These are phyloP conservation scores for Benincasa hispida DNA, from an alignment of 306 rosid genomes.

Conservation along the genomic window DNA sequence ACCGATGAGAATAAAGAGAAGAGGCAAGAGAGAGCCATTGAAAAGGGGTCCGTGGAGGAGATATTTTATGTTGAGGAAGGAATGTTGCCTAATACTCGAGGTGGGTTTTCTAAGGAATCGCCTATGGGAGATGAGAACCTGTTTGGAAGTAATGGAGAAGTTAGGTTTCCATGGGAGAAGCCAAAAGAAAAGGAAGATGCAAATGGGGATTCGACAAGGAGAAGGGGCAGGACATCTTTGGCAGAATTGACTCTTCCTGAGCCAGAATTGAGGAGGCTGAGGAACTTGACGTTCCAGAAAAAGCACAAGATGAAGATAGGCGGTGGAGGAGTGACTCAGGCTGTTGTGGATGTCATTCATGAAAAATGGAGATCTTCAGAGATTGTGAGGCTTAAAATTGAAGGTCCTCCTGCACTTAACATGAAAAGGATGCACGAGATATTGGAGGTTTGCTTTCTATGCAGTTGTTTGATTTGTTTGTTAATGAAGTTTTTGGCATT, in stretches of 20 bases:
- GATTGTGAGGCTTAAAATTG: constrained; percentile 79
- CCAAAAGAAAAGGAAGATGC: constrained; percentile 32
- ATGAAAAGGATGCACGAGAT: constrained; percentile 96
- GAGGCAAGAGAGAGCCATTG: constrained; percentile 30
- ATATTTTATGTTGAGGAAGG: constrained; percentile 81
- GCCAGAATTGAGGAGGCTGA: constrained; percentile 78
- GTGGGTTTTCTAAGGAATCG: constrained; percentile 64
- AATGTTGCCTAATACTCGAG: constrained; percentile 64
- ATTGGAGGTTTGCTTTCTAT: constrained; percentile 60
- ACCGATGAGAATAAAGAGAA: constrained; percentile 27
- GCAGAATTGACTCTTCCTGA: constrained; percentile 93
- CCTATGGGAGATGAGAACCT: constrained; percentile 45
- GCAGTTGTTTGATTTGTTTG: constrained; percentile 5
- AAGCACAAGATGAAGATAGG: constrained; percentile 91
- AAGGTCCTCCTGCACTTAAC: constrained; percentile 88
- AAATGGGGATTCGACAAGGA: constrained; percentile 19
- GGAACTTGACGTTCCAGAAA: constrained; percentile 66
- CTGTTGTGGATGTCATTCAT: constrained; percentile 75
- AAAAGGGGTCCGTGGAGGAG: constrained; percentile 91
- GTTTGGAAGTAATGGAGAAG: constrained; percentile 59
- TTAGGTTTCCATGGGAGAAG: constrained; percentile 93
- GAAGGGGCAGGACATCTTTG: constrained; percentile 42
- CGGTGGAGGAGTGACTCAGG: constrained; percentile 73
- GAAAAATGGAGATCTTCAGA: constrained; percentile 77
- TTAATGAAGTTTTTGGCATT: background rate